phyloP scores from a whole-genome alignment of 169 alveolate genomes.

The Plasmodium gaboni region DNA sequence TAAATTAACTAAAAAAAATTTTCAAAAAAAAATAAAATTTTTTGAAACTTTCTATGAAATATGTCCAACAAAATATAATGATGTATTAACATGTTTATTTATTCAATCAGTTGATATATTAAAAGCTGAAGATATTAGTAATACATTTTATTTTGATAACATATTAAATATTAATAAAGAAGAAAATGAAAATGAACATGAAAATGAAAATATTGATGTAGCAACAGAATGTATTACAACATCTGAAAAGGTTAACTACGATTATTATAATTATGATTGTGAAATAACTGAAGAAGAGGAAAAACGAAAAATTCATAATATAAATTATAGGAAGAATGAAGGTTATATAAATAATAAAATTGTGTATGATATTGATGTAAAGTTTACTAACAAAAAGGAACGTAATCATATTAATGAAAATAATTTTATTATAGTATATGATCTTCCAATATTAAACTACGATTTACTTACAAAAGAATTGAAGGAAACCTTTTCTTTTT shows the following conservation, averaged over 20 bases:
- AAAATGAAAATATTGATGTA: constrained; percentile 1
- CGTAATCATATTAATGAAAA: constrained; percentile 13
- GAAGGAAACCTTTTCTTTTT: constrained; percentile 59
- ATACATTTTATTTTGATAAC: constrained; percentile 66
- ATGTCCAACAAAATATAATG: constrained; percentile 54
- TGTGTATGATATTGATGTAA: constrained; percentile 60
- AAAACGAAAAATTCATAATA: background rate
- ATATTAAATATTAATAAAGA: constrained; percentile 27
- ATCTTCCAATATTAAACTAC: constrained; percentile 54
- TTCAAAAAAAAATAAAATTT: constrained; percentile 55
- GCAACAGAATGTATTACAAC: background rate
- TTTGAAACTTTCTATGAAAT: constrained; percentile 47
- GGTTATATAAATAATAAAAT: constrained; percentile 13
- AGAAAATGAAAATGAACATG: background rate
- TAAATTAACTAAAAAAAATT: constrained; percentile 36
- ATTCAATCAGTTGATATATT: constrained; percentile 58
- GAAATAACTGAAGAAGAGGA: constrained; percentile 1
- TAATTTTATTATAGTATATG: constrained; percentile 51
- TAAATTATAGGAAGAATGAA: constrained; percentile 5
- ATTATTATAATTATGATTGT: background rate
- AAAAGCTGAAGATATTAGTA: constrained; percentile 58
- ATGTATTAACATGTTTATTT: constrained; percentile 57
- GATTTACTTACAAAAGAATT: constrained; percentile 37
- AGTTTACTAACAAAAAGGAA: constrained; percentile 1
- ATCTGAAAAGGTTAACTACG: background rate